These are phyloP conservation scores for Brassica cretica DNA, from an alignment of 345 rosid species.

Conservation along the genomic window DNA sequence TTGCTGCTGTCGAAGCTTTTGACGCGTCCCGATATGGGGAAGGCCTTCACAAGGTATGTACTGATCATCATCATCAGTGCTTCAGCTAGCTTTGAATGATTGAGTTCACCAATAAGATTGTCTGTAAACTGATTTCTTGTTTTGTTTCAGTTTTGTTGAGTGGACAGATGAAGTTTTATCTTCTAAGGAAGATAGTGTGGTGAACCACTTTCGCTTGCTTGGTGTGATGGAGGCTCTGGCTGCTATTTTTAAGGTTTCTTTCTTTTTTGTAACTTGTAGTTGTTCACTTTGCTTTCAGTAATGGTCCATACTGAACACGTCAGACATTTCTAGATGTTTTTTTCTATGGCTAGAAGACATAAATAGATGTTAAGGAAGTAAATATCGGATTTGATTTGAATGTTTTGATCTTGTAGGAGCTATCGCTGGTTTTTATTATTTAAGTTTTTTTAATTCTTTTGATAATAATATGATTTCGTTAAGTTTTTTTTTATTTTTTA, in stretches of 20 bases:
- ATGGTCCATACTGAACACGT: neutral
- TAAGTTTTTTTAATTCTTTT: neutral
- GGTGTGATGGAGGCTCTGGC: conserved; percentile 91
- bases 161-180: conserved; percentile 86
- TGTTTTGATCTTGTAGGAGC: neutral
- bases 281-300: conserved; percentile 14
- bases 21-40: conserved; percentile 90
- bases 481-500: conserved; percentile 3
- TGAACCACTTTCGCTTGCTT: conserved; percentile 66
- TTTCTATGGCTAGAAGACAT: neutral
- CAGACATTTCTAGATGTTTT: neutral
- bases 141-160: conserved; percentile 64
- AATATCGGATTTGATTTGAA: neutral
- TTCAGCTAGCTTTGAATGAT: neutral
- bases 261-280: conserved; percentile 12
- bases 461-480: neutral
- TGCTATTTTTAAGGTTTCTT: conserved; percentile 83
- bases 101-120: neutral
- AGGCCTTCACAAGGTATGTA: conserved; percentile 68
- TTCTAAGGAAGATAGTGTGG: conserved; percentile 55
- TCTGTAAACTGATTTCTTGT: neutral
- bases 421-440: neutral
- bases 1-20: conserved; percentile 84
- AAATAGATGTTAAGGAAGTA: conserved; percentile 2
- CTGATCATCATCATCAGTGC: conserved; percentile 6